Base-by-base conservation (phyloP, 2,329 filamentous ascomycete species). In the Colletotrichum acutatum region DNA sequence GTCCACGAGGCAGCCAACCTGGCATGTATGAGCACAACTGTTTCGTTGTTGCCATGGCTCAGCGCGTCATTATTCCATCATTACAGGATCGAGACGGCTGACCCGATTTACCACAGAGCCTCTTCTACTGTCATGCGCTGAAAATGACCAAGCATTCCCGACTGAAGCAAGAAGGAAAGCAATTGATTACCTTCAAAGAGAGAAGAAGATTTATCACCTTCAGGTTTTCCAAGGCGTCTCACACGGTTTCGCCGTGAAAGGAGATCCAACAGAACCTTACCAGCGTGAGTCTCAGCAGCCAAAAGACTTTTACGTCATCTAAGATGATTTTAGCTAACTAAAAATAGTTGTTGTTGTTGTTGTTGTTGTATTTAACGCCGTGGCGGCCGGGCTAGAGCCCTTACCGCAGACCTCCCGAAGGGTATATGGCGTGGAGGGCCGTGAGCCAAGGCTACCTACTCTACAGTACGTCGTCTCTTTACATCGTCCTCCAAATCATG, bases 231-330 rank as follows among this genome's bases (percentile, higher is more conserved):
- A 86, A 28, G 87, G 87, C 49, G 89, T 92, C 19, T 81, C 84
- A 72, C 92, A 93, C 78, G 91, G 91, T 0, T 93, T 93, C 78
- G 89, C 89, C 8, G 86, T 91, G 9, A 86, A 90, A 64, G 87
- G 84, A 3, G 89, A 93, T 76, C 77, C 82, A 54, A 77, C 83
- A 14, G 80, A 86, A 9, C 70, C 70, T 0, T 72, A 72, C 28
- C 70, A 72, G 12, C 70, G 70, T 72, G 16, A 66, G 70, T 59
- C 42, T n/a, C 5, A 34, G 0, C 22, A 9, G 19, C n/a, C 2
- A 49, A 4, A 19, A 5, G 14, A n/a, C 5, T 4, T 19, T 9
- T 0, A 16, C 24, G 8, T 74, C 78, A 85, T 74, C 76, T 83
- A 82, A 66, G 12, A 24, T 32, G 1, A 9, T 22, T 4, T 8